Percentiles rank a stretch among this genome's conserved stretches.
Conservation (phyloP, 805 yeast genomes). For the Candida railenensis region DNA sequence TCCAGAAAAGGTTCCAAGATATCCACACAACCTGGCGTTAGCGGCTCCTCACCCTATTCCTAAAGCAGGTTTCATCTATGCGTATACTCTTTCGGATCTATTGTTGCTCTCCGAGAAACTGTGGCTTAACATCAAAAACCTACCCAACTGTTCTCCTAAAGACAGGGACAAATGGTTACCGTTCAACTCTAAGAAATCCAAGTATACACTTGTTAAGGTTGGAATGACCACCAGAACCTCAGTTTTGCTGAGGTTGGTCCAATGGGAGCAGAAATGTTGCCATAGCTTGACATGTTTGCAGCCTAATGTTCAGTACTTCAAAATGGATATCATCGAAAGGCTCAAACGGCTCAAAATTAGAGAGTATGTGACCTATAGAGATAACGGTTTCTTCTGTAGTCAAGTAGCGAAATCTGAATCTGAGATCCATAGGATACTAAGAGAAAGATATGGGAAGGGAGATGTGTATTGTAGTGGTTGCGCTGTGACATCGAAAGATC, state of each 20-base stretch:
- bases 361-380: slow-evolving; percentile 18
- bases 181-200: slow-evolving; percentile 35
- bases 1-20: not conserved
- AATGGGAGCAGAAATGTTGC: slow-evolving; percentile 54
- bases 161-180: slow-evolving; percentile 26
- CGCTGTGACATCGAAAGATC: slow-evolving; percentile 6
- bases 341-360: not conserved
- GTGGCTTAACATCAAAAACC: slow-evolving; percentile 39
- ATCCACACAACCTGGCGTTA: not conserved
- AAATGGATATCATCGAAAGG: not conserved
- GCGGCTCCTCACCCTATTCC: not conserved
- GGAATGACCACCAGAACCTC: slow-evolving; percentile 50
- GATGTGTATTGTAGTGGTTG: slow-evolving; percentile 51
- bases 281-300: slow-evolving; percentile 42
- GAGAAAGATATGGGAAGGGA: slow-evolving; percentile 46
- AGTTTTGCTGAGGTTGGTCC: slow-evolving; percentile 41
- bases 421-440: slow-evolving; percentile 38
- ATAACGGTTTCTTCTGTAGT: slow-evolving; percentile 35
- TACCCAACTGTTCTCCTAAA: slow-evolving; percentile 17
- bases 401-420: slow-evolving; percentile 38
- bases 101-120: slow-evolving; percentile 26
- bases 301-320: slow-evolving; percentile 22
- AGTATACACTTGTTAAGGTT: slow-evolving; percentile 46
- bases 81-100: slow-evolving; percentile 47
- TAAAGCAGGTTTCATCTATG: slow-evolving; percentile 45